Base-by-base conservation (phyloP, 108 stramenopile genomes). In the Nitzschia sp. region DNA sequence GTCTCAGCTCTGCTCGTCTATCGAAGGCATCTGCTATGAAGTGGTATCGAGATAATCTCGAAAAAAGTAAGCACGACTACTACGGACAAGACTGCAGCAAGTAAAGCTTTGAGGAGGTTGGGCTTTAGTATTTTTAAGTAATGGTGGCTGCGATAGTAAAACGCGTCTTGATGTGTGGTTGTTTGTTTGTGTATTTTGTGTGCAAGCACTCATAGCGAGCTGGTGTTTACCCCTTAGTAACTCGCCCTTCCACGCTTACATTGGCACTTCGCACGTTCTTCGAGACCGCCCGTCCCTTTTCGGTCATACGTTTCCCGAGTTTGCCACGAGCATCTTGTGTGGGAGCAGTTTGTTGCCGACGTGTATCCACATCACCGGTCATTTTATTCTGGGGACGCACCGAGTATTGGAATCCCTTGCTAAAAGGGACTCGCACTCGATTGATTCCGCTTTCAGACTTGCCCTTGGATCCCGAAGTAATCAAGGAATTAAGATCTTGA, bases 261-360 rank as follows among this genome's bases (percentile, higher is more conserved):
- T 95, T 95, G 25, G 91, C 93, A 75, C 87, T 88, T 33, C 93
- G 63, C 48, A 85, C 76, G 64, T 85, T 88, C 78, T 95, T 95
- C 22, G 78, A 78, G 58, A 63, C 69, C 8, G 89, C 63, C 28
- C 89, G 81, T 31, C 71, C 79, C 73, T 91, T 92, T 50, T 90
- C 89, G 70, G 77, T 21, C 86, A 95, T 90, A 8, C 85, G 71
- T 62, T 89, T 92, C 56, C 71, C 61, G 60, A 95, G 54, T 28
- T 78, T 78, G 33, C 67, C 78, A 32, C 89, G 79, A 54, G 78
- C 86, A 57, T 89, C 88, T 15, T 47, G 69, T 21, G 64, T 58
- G 0, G 73, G 76, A 19, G 71, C 74, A 28, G 36, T 65, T 53
- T 41, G 53, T n/a, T 66, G 58, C 28, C 81, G 59, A n/a, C 75